Evolutionary conservation across 208 protist genomes (phyloP).

Genomic region (Leishmania martiniquensis): DNA sequence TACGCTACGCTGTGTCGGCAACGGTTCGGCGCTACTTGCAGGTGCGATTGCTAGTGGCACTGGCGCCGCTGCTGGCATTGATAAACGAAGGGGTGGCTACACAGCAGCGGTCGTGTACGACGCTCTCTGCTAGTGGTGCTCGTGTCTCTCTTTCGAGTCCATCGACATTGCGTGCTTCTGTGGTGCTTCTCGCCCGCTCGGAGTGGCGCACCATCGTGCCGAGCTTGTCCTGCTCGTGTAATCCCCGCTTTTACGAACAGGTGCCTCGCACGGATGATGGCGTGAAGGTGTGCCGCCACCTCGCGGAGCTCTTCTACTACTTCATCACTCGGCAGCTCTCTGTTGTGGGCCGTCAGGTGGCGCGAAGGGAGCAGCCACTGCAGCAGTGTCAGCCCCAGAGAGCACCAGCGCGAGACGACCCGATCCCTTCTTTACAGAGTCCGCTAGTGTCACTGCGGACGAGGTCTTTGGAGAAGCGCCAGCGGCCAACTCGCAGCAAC

Average conservation of each 20-base stretch:
- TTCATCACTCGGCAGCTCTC: slow-evolving; percentile 47
- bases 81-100: neutral
- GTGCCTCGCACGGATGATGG: slow-evolving; percentile 47
- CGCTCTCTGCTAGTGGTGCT: neutral
- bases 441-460: neutral
- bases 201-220: slow-evolving; percentile 51
- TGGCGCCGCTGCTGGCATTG: slow-evolving; percentile 38
- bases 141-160: neutral
- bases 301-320: slow-evolving; percentile 74
- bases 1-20: slow-evolving; percentile 54
- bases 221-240: slow-evolving; percentile 66
- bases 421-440: neutral
- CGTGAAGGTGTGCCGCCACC: slow-evolving; percentile 68
- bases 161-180: neutral
- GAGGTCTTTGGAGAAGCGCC: neutral
- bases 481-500: neutral
- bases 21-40: slow-evolving; percentile 65
- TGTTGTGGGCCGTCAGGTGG: slow-evolving; percentile 6
- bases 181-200: slow-evolving; percentile 17
- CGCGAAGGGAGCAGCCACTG: neutral
- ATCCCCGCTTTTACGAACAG: slow-evolving; percentile 51
- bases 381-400: neutral
- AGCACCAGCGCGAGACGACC: neutral
- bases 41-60: slow-evolving; percentile 45
- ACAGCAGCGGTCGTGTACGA: neutral